Conservation (phyloP, 78 protist species). For the Anaeramoeba flamelloides region DNA sequence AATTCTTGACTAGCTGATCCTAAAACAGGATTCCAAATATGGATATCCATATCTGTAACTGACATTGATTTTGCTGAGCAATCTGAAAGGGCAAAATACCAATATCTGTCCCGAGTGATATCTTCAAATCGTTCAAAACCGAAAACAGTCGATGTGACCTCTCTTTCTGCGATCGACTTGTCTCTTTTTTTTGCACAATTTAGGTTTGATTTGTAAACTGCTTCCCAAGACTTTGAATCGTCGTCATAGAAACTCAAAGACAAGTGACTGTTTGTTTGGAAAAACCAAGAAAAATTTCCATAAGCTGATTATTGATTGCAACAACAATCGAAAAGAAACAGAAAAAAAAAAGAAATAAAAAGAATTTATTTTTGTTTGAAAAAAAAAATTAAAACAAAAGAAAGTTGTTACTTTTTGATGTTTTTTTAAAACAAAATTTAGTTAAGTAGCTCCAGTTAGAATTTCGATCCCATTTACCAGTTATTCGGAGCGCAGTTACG, state of each 20-base stretch:
- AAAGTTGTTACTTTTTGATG: too few species aligned
- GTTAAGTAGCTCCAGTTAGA: too few species aligned
- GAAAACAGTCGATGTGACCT: background rate
- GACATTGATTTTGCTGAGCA: background rate
- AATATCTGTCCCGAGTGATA: background rate
- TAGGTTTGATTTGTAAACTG: background rate
- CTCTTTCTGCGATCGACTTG: background rate
- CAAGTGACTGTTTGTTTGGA: background rate
- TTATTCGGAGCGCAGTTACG: too few species aligned
- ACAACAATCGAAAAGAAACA: too few species aligned
- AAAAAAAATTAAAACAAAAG: too few species aligned
- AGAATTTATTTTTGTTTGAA: too few species aligned
- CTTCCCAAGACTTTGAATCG: background rate
- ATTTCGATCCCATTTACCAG: too few species aligned
- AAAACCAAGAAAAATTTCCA: background rate
- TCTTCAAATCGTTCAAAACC: background rate
- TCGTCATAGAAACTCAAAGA: background rate
- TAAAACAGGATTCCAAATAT: background rate
- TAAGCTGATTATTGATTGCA: background rate
- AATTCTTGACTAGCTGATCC: background rate
- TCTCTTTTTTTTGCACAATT: background rate
- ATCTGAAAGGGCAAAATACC: background rate
- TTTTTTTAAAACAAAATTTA: too few species aligned
- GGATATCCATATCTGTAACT: background rate
- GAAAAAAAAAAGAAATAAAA: too few species aligned